Conservation (phyloP, 768 basidiomycete species). For the Sarcomyxa edulis region DNA sequence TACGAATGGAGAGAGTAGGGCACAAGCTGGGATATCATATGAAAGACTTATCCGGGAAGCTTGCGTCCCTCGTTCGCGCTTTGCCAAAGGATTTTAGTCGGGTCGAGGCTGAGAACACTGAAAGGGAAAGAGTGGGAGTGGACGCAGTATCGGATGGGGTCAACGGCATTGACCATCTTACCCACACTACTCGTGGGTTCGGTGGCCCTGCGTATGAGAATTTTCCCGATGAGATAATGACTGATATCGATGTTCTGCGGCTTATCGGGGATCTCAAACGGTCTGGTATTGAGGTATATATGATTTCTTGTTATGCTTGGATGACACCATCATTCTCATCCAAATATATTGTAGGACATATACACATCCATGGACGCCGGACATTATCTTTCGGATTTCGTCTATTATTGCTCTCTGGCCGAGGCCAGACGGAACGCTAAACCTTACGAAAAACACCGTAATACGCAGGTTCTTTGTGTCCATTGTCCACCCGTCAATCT, state of each 20-base stretch:
- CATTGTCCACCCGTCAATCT: slow-evolving; percentile 68
- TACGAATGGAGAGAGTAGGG: slow-evolving; percentile 59
- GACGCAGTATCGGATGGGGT: slow-evolving; percentile 31
- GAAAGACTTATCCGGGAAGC: slow-evolving; percentile 57
- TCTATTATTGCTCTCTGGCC: slow-evolving; percentile 72
- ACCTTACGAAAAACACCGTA: slow-evolving; percentile 34
- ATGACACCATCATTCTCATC: neutral
- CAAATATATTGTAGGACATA: slow-evolving; percentile 60
- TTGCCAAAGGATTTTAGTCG: slow-evolving; percentile 34
- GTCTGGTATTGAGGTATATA: slow-evolving; percentile 40
- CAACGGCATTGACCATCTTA: too few relatives aligned
- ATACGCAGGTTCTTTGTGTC: slow-evolving; percentile 56
- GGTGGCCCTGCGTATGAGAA: slow-evolving; percentile 42
- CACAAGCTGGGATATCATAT: slow-evolving; percentile 68
- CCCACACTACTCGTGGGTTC: slow-evolving; percentile 36
- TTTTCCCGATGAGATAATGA: slow-evolving; percentile 50
- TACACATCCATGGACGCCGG: slow-evolving; percentile 74
- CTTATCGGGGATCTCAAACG: slow-evolving; percentile 51
- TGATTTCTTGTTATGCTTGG: neutral
- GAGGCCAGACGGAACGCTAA: slow-evolving; percentile 52
- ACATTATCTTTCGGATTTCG: slow-evolving; percentile 72
- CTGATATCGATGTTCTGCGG: slow-evolving; percentile 55
- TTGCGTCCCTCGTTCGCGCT: slow-evolving; percentile 45
- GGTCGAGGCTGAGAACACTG: slow-evolving; percentile 28
- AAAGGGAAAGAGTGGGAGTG: slow-evolving; percentile 31